Evolutionary conservation across 2,329 filamentous ascomycete genomes (phyloP).

Genomic region (Microsporum ferrugineum): DNA sequence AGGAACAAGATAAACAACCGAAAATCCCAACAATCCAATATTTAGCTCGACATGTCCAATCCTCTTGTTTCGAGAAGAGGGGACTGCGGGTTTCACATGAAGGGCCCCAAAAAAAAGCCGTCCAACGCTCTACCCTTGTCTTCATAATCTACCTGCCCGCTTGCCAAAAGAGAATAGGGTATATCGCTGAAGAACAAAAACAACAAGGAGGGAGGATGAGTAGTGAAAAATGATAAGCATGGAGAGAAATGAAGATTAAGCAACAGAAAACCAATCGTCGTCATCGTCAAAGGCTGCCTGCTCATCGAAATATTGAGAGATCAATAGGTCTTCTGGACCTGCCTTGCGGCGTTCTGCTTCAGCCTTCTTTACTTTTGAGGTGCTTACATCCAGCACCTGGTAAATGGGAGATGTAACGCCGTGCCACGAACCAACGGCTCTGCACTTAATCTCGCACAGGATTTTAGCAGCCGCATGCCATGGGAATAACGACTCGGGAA

Average conservation of each 20-base stretch:
- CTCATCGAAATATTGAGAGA: not conserved
- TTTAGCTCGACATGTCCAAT: not conserved
- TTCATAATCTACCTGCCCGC: not conserved
- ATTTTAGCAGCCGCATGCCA: conserved; percentile 21
- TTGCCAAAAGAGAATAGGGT: not conserved
- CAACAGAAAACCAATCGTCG: conserved; percentile 8
- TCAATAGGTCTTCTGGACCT: not conserved
- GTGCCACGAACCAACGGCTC: conserved; percentile 7
- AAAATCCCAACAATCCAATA: not conserved
- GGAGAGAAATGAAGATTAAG: not conserved
- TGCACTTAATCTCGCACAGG: conserved; percentile 24
- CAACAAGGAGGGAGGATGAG: not conserved
- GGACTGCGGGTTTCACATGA: not conserved
- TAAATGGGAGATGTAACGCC: conserved; percentile 8
- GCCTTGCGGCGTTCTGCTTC: not conserved
- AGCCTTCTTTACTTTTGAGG: conserved; percentile 4
- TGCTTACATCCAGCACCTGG: conserved; percentile 6
- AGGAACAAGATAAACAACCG: not conserved
- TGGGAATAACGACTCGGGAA: conserved; percentile 6
- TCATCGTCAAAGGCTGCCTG: conserved; percentile 6
- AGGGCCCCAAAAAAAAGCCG: not conserved
- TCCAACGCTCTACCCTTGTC: not conserved
- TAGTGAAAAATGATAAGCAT: not conserved
- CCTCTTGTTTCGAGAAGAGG: not conserved
- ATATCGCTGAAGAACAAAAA: not conserved